These are phyloP conservation scores for Pseudocercospora cruenta DNA, from an alignment of 2,329 filamentous ascomycete species.

Conservation along the genomic window DNA sequence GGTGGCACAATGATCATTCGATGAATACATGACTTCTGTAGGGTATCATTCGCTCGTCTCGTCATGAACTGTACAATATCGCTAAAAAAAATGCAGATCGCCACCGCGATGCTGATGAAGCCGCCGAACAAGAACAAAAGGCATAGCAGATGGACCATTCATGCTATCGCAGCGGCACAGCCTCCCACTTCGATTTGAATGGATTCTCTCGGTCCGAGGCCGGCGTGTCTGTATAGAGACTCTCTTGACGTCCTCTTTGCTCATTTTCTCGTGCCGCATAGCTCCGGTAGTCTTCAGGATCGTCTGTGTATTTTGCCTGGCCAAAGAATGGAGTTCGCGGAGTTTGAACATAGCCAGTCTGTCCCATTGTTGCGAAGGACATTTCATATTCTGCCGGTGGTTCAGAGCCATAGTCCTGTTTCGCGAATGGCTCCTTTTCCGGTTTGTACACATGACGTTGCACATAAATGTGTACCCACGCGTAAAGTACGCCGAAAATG, in stretches of 20 bases:
- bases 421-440: slow-evolving; percentile 21
- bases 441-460: slow-evolving; percentile 27
- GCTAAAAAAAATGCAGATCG: neutral
- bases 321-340: slow-evolving; percentile 28
- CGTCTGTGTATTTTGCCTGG: neutral
- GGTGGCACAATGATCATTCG: neutral
- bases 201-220: slow-evolving; percentile 26
- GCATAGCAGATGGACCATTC: neutral
- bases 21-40: neutral
- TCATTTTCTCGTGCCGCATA: neutral
- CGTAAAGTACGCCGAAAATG: slow-evolving; percentile 21
- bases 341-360: slow-evolving; percentile 26
- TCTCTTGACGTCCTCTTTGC: slow-evolving; percentile 9
- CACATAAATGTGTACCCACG: slow-evolving; percentile 22
- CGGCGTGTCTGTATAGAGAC: slow-evolving; percentile 29
- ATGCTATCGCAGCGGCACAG: slow-evolving; percentile 22
- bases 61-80: slow-evolving; percentile 7
- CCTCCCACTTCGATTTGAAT: slow-evolving; percentile 29
- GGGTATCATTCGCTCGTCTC: slow-evolving; percentile 9
- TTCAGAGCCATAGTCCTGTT: slow-evolving; percentile 16
- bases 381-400: slow-evolving; percentile 28
- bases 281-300: slow-evolving; percentile 1
- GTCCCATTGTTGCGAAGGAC: slow-evolving; percentile 24
- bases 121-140: neutral
- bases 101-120: neutral